These are phyloP conservation scores for Zychaea mexicana DNA, from an alignment of 371 early-diverging fungal genomes.

Conservation along the genomic window DNA sequence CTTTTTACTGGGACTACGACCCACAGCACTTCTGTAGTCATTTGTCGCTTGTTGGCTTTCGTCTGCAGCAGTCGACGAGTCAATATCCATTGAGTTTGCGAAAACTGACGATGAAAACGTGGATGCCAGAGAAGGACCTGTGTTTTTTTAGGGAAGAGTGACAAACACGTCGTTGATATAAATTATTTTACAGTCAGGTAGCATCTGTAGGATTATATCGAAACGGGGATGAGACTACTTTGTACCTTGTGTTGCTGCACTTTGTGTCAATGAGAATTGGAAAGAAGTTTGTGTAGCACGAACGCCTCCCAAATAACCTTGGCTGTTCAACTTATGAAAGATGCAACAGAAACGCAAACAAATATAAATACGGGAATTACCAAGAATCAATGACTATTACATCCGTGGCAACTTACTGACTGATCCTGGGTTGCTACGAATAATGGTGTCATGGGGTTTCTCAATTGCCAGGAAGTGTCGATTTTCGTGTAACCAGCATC, in stretches of 20 bases:
- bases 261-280: conserved; percentile 51
- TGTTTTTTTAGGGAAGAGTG: too few relatives aligned
- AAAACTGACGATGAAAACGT: background rate
- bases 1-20: background rate
- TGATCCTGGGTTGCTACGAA: conserved; percentile 61
- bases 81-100: background rate
- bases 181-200: too few relatives aligned
- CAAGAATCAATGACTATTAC: too few relatives aligned
- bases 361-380: background rate
- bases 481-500: conserved; percentile 51
- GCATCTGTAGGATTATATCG: too few relatives aligned
- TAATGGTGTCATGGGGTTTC: conserved; percentile 68
- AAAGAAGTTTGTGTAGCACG: conserved; percentile 60
- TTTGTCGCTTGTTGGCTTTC: conserved; percentile 4
- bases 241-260: conserved; percentile 11
- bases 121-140: background rate
- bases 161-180: too few relatives aligned
- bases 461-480: conserved; percentile 63
- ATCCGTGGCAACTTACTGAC: background rate
- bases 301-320: conserved; percentile 35
- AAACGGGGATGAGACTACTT: background rate
- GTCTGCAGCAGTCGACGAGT: background rate
- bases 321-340: conserved; percentile 11
- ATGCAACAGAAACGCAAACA: background rate
- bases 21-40: background rate